Evolutionary conservation across 1,284 basidiomycete species (phyloP).

Genomic region (Moesziomyces sp.): DNA sequence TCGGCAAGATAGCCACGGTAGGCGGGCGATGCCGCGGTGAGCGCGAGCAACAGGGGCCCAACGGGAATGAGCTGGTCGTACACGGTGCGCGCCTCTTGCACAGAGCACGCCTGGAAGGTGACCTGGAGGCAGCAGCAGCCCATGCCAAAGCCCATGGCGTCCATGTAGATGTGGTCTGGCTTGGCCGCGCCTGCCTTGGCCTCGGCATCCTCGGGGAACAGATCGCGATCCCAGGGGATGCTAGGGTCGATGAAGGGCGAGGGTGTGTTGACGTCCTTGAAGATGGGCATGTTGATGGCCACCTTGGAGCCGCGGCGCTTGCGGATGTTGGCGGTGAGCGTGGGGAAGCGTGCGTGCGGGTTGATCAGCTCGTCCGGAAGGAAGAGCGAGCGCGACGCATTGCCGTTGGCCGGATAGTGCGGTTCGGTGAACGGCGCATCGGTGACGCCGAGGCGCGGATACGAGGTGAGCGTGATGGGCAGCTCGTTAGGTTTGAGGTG

Average conservation of each 20-base stretch:
- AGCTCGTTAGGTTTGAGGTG: slow-evolving; percentile 87
- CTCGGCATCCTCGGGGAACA: slow-evolving; percentile 86
- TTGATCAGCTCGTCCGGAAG: slow-evolving; percentile 96
- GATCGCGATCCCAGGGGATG: slow-evolving; percentile 82
- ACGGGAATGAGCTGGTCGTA: slow-evolving; percentile 95
- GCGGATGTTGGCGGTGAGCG: slow-evolving; percentile 94
- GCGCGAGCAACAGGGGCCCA: slow-evolving; percentile 93
- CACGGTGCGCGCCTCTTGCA: slow-evolving; percentile 87
- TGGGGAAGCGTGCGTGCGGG: slow-evolving; percentile 97
- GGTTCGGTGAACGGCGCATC: slow-evolving; percentile 88
- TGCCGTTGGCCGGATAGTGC: slow-evolving; percentile 79
- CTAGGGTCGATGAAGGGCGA: slow-evolving; percentile 89
- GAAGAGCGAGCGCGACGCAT: slow-evolving; percentile 90
- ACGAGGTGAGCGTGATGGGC: slow-evolving; percentile 93
- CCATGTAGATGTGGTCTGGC: slow-evolving; percentile 93
- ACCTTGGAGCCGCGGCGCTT: slow-evolving; percentile 90
- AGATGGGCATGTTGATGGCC: slow-evolving; percentile 93
- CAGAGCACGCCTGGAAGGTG: slow-evolving; percentile 95
- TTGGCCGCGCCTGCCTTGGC: slow-evolving; percentile 85
- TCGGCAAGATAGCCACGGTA: slow-evolving; percentile 95
- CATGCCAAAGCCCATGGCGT: slow-evolving; percentile 99
- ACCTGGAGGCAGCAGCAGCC: slow-evolving; percentile 97
- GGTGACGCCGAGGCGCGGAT: slow-evolving; percentile 87
- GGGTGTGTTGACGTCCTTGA: slow-evolving; percentile 86
- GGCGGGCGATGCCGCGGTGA: slow-evolving; percentile 91